Evolutionary conservation across 2,329 filamentous ascomycete species (phyloP), one percentile per base, ranked within the genome.

Genomic region (Ceratocystiopsis brevicomis): DNA sequence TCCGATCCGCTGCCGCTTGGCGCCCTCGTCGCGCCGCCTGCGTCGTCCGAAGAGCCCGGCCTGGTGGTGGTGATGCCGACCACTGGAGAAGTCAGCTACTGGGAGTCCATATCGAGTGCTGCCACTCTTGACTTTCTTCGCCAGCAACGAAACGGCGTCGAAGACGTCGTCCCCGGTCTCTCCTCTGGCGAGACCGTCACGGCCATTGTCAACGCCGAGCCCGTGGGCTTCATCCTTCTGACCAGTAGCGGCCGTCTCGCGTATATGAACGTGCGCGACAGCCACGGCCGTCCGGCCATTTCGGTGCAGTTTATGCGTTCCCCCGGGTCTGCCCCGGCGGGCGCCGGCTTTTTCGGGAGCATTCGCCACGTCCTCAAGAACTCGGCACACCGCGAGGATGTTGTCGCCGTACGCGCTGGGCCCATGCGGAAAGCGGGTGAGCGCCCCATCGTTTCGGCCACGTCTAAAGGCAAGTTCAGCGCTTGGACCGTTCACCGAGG

Each of bases 41-140:
- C 81, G 12, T 78, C 78, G 5, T 76, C 74, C n/a, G 74, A 76
- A 40, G 82, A 93, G 52, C 81, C 87, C 33, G 90, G 90, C 3
- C 69, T 98, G 35, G 75, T 98, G 25, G 73, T 95, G 35, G 70
- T 96, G 35, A 83, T 88, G 63, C 82, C 88, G 13, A 74, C 73
- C 16, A 86, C 71, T 40, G 90, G 90, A 42, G 87, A 79, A 58
- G 76, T 96, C 42, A 78, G 84, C 38, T 96, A 90, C 59, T 96
- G 90, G 86, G 90, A 96, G 57, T 92, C 85, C 36, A 82, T 96
- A 49, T 86, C 88, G 44, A 86, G 78, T 58, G 86, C 85, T 11
- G 82, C 86, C 36, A 85, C 84, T 1, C 69, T 92, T 44, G 83
- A 82, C 49, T 73, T 92, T 37, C 82, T 88, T 54, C 79, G 81